Base-by-base conservation (phyloP, 176 grass and related monocot genomes). In the Oryza meridionalis region DNA sequence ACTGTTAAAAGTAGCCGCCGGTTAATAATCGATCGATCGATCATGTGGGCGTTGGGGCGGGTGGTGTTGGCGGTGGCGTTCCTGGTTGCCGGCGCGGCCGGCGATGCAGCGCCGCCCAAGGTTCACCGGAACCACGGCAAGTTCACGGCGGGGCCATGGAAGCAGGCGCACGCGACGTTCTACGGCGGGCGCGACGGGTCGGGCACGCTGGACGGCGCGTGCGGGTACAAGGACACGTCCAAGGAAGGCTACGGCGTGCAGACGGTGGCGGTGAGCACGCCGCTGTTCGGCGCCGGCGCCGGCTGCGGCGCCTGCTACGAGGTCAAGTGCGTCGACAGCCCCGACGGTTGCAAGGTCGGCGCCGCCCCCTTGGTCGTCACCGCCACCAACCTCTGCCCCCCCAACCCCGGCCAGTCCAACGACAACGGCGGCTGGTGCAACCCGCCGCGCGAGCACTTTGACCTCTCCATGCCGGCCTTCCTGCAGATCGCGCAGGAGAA, bases 251-350 rank as follows among this genome's bases (percentile, higher is more conserved):
- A 98, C 62, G 92, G 95, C 38, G 44, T 94, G 78, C 73, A 93
- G 88, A 98, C 90, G 22, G 92, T 72, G 51, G 95, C 92, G 4
- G 85, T 97, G 82, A 97, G 95, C 92, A 27, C 82, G 24, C 81
- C 35, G 61, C 76, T 97, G 42, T 94, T 85, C 87, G 87, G 86
- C 79, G 62, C 32, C 29, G 92, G 90, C 17, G 81, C 72, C 58
- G 80, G 82, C 4, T 97, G 95, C 82, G 95, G 90, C 16, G 84
- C 88, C 2, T 94, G 95, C 90, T 98, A 91, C 78, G 88, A 98
- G 90, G 85, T 97, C 58, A 66, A 77, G 72, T 97, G 92, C 83
- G 70, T 80, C 4, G 88, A 93, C 50, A 86, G 88, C 84, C 88
- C 81, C 33, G 63, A 22, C 71, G 87, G 90, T 72, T 95, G 95